phyloP scores from a whole-genome alignment of 352 stramenopile species.

The Phytopythium litorale region DNA sequence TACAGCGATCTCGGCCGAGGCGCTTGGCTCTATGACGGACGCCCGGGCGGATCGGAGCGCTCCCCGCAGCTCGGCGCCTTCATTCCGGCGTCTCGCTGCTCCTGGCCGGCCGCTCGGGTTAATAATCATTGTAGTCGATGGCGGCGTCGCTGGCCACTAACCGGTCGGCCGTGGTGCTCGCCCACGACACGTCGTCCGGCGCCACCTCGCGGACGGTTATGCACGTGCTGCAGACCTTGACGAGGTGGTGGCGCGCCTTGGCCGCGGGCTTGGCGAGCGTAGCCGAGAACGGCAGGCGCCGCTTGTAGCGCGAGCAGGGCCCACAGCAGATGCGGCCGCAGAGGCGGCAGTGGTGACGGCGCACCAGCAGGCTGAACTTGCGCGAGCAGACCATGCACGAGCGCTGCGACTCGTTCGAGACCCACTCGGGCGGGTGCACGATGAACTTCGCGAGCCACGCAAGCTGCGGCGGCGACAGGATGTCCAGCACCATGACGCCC shows the following conservation, averaged over 20 bases:
- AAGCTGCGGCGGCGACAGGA: slow-evolving; percentile 66
- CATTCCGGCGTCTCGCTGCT: not conserved
- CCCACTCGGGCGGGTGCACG: slow-evolving; percentile 65
- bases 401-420: slow-evolving; percentile 55
- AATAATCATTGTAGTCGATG: slow-evolving; percentile 55
- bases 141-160: slow-evolving; percentile 49
- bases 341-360: slow-evolving; percentile 77
- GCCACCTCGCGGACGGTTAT: slow-evolving; percentile 52
- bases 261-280: slow-evolving; percentile 31
- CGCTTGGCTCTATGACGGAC: not conserved
- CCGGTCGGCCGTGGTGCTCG: slow-evolving; percentile 40
- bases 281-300: slow-evolving; percentile 53
- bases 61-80: not conserved
- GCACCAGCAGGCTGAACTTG: slow-evolving; percentile 67
- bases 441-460: slow-evolving; percentile 80
- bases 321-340: slow-evolving; percentile 82
- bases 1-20: not conserved
- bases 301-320: slow-evolving; percentile 77
- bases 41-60: not conserved
- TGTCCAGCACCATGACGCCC: slow-evolving; percentile 67
- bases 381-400: slow-evolving; percentile 70
- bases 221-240: slow-evolving; percentile 74
- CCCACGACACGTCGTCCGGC: slow-evolving; percentile 51
- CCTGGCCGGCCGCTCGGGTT: slow-evolving; percentile 5
- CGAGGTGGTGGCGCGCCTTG: slow-evolving; percentile 39